phyloP scores from a whole-genome alignment of 1,139 yeast species.

The Protomyces macrosporus region DNA sequence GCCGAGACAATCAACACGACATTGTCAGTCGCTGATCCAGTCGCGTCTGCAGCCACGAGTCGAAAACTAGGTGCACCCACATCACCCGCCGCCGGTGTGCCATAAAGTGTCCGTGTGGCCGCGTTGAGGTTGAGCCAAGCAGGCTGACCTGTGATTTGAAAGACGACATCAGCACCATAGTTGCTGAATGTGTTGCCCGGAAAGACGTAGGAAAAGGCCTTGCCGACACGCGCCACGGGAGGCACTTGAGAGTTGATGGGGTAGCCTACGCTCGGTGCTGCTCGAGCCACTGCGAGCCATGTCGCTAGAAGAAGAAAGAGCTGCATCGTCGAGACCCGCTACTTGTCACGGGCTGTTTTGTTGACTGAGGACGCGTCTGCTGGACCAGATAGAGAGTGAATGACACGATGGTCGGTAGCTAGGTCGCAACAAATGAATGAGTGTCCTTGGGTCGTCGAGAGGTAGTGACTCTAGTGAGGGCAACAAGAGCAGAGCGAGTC shows the following conservation, averaged over 20 bases:
- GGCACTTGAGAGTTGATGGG: conserved; percentile 82
- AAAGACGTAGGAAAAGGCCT: conserved; percentile 60
- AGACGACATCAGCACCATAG: conserved; percentile 45
- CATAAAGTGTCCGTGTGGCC: conserved; percentile 55
- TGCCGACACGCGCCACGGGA: conserved; percentile 70
- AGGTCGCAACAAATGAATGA: no score
- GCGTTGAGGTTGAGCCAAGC: conserved; percentile 72
- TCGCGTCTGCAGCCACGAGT: conserved; percentile 54
- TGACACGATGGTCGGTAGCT: no score
- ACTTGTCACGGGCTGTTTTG: no score
- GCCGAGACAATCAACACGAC: conserved; percentile 31
- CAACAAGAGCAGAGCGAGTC: no score
- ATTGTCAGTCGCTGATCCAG: conserved; percentile 29
- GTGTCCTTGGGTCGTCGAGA: no score
- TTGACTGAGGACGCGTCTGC: no score
- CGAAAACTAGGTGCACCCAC: conserved; percentile 47
- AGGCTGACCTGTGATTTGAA: conserved; percentile 59
- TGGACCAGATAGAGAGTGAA: no score
- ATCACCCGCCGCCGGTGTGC: conserved; percentile 55
- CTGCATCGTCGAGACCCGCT: background rate
- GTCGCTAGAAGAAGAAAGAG: background rate
- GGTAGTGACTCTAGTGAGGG: no score
- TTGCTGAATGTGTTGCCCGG: conserved; percentile 60
- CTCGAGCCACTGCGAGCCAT: background rate
- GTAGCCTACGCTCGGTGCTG: conserved; percentile 57